Percentiles rank a stretch among this genome's conserved stretches.
phyloP scores from a whole-genome alignment of 257 asterid genomes.

The Asclepias syriaca region DNA sequence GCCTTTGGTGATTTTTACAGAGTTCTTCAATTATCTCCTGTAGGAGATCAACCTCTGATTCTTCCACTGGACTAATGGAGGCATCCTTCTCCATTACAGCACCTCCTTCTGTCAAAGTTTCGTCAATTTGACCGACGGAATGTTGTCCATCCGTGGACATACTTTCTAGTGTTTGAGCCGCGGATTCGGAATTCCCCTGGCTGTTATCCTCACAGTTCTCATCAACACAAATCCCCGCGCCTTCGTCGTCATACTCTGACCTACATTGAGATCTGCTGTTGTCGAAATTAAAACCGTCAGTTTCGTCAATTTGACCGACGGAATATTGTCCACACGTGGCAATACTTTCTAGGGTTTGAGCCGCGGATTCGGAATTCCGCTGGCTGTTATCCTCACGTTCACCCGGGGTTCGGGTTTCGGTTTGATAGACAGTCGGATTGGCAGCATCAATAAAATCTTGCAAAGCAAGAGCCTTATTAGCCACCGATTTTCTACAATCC shows the following conservation, averaged over 20 bases:
- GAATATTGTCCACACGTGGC: background rate
- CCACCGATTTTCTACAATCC: slow-evolving; percentile 61
- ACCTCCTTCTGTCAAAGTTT: background rate
- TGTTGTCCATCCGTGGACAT: too few species aligned
- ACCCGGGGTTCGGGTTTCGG: background rate
- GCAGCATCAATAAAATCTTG: slow-evolving; percentile 65
- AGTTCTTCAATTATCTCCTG: too few species aligned
- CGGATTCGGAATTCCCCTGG: too few species aligned
- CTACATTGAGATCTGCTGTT: background rate
- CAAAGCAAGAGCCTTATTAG: slow-evolving; percentile 53
- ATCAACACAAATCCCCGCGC: background rate
- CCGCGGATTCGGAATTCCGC: background rate
- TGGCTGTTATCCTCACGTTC: background rate
- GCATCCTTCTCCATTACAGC: background rate
- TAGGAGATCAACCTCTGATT: too few species aligned
- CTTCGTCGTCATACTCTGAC: background rate
- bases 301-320: background rate
- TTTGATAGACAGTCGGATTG: slow-evolving; percentile 3
- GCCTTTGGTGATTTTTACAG: too few species aligned
- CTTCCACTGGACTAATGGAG: background rate
- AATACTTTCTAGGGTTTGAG: background rate
- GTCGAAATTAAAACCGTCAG: background rate
- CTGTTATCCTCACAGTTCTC: background rate
- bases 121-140: too few species aligned
- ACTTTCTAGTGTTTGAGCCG: too few species aligned